A percentile compares a stretch with the other conserved stretches of the same genome.
phyloP scores from a whole-genome alignment of 805 yeast species.

The Candida xiaguanensis region DNA sequence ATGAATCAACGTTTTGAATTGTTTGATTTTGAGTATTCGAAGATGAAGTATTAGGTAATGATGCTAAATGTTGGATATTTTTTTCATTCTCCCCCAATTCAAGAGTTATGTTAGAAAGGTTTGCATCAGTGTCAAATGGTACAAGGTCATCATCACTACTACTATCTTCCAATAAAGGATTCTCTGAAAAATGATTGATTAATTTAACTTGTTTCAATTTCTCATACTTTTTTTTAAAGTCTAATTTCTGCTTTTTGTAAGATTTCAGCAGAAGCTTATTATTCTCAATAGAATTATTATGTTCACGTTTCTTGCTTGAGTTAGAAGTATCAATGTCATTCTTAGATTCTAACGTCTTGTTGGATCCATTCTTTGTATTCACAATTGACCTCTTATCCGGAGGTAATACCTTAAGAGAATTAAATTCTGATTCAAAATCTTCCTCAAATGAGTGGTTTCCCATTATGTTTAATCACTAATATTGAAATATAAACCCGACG shows the following conservation, averaged over 20 bases:
- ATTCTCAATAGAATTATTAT: too few species aligned
- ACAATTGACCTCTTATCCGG: background rate
- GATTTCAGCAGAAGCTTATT: background rate
- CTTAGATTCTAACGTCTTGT: background rate
- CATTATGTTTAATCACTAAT: too few species aligned
- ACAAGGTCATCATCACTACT: background rate
- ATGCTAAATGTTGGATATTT: background rate
- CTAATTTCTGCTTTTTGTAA: background rate
- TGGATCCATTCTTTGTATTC: background rate
- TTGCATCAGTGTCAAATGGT: too few species aligned
- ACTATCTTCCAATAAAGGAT: background rate
- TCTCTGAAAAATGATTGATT: constrained; percentile 1
- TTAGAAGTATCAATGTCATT: too few species aligned
- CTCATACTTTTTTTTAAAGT: background rate
- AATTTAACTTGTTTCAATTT: constrained; percentile 2
- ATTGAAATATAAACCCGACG: too few species aligned
- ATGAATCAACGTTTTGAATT: too few species aligned
- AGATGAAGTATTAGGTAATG: background rate
- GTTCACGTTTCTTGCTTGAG: too few species aligned
- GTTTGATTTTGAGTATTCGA: background rate
- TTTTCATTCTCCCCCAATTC: background rate
- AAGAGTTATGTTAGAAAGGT: too few species aligned
- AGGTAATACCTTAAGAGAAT: constrained; percentile 21
- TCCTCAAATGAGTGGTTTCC: constrained; percentile 9
- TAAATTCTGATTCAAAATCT: constrained; percentile 31